Evolutionary conservation across 352 stramenopile genomes (phyloP), one percentile per base, ranked within the genome.

Genomic region (Aphanomyces stellatus): DNA sequence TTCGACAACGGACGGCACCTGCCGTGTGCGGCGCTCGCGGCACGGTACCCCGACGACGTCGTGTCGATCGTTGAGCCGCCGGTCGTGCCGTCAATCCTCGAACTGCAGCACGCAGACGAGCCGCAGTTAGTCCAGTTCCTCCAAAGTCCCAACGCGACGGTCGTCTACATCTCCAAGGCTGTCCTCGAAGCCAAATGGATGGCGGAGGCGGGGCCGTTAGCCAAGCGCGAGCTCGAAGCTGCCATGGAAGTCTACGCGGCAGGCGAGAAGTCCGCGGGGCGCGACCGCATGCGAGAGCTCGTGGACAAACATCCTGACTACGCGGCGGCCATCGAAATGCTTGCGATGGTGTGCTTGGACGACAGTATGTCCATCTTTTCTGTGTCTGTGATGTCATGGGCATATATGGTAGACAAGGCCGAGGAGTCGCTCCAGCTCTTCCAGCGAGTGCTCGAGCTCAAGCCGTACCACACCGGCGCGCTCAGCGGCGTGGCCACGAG

Each of bases 101-200:
- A 90, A 53, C 71, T 94, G 4, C 82, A 91, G 59, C 79, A 74
- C 42, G 82, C 80, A 0, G 73, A 91, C 33, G 86, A 94, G 70
- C 67, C 75, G 17, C 66, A 88, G 35, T 69, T 94, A 13, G 37
- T 91, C 25, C 66, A 70, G 43, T 94, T 87, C 65, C 64, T 94
- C 61, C 76, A 72, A 17, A 88, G 82, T 33, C 59, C 86, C 19
- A 82, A 94, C 51, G 78, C 72, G 28, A 87, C 81, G 10, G 76
- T 90, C 34, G 74, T 86, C n/a, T 79, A 90, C 42, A 88, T 91
- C 31, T 81, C 79, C 1, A 79, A 77, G n/a, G 78, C 82, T 7
- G 76, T 80, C 43, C 57, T 94, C 19, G 84, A 93, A 56, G 83
- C 84, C 4, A 86, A 76, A 48, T 94, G 84, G 84, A 73, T 89